Evolutionary conservation across 2,329 filamentous ascomycete genomes (phyloP).

Genomic region (Magnaporthiopsis incrustans): DNA sequence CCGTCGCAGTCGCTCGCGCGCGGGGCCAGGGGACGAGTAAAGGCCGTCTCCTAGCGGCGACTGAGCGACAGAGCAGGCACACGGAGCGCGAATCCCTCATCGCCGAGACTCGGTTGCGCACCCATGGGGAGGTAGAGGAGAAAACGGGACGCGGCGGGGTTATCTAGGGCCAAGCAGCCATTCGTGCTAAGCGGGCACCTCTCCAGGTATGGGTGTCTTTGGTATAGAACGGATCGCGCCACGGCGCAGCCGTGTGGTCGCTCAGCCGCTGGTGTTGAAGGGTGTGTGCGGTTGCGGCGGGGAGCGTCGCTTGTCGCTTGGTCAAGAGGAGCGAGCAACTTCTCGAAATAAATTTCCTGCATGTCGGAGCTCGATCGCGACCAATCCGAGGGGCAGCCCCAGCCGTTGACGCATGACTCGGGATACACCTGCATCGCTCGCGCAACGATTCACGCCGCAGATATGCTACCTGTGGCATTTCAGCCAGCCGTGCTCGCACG

Average conservation of each 20-base stretch:
- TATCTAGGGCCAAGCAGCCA: not conserved
- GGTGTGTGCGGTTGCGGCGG: no score
- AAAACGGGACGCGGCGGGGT: not conserved
- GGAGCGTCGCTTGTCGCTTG: not conserved
- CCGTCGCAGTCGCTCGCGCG: not conserved
- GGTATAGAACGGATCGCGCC: not conserved
- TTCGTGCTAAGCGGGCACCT: no score
- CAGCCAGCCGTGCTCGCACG: no score
- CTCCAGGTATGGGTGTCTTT: not conserved
- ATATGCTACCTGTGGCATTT: not conserved
- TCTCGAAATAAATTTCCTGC: not conserved
- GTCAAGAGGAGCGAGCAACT: not conserved
- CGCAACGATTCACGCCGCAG: not conserved
- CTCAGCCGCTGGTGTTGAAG: no score
- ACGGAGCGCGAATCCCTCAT: constrained; percentile 15
- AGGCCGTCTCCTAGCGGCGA: constrained; percentile 6
- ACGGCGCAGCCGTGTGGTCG: no score
- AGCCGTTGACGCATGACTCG: not conserved
- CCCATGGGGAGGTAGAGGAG: not conserved
- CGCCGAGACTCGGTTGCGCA: not conserved
- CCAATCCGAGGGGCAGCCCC: not conserved
- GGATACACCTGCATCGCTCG: no score
- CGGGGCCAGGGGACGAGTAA: not conserved
- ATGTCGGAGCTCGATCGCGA: not conserved
- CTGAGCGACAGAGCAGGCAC: constrained; percentile 14